Evolutionary conservation across 257 asterid genomes (phyloP).

Genomic region (Craterostigma plantagineum): DNA sequence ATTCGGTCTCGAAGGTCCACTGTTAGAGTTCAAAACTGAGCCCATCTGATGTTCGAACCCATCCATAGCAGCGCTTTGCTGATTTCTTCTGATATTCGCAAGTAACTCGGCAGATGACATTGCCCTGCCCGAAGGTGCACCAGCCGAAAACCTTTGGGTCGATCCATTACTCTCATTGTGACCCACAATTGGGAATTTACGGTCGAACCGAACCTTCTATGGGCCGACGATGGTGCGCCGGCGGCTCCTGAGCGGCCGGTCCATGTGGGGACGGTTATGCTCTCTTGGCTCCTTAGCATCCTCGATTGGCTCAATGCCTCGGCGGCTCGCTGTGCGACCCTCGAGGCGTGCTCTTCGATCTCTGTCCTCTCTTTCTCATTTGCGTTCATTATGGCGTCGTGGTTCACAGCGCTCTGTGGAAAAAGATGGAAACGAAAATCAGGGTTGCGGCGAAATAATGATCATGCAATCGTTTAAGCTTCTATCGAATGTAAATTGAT

Average conservation of each 20-base stretch:
- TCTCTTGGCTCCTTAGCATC: conserved; percentile 67
- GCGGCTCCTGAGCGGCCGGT: conserved; percentile 91
- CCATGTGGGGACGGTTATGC: conserved; percentile 82
- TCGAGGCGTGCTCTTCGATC: conserved; percentile 71
- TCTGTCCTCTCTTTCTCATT: conserved; percentile 71
- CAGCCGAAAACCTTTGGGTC: conserved; percentile 38
- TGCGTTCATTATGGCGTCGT: conserved; percentile 81
- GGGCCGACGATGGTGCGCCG: conserved; percentile 68
- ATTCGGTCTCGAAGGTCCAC: conserved; percentile 17
- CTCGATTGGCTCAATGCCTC: conserved; percentile 89
- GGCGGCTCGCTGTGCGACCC: conserved; percentile 89
- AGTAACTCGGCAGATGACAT: conserved; percentile 68
- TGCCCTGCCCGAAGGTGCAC: conserved; percentile 70
- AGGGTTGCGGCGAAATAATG: background rate
- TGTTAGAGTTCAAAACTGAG: conserved; percentile 20
- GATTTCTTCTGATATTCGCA: conserved; percentile 53
- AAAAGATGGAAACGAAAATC: conserved; percentile 7
- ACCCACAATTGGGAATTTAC: conserved; percentile 27
- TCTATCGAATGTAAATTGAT: too few species aligned
- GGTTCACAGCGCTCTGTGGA: conserved; percentile 81
- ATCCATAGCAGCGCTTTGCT: conserved; percentile 42
- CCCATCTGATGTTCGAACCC: conserved; percentile 65
- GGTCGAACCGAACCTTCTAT: conserved; percentile 68
- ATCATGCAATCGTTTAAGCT: too few species aligned
- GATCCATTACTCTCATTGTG: conserved; percentile 23